phyloP scores from a whole-genome alignment of 2,329 filamentous ascomycete species.

The Coniochaeta sp. region DNA sequence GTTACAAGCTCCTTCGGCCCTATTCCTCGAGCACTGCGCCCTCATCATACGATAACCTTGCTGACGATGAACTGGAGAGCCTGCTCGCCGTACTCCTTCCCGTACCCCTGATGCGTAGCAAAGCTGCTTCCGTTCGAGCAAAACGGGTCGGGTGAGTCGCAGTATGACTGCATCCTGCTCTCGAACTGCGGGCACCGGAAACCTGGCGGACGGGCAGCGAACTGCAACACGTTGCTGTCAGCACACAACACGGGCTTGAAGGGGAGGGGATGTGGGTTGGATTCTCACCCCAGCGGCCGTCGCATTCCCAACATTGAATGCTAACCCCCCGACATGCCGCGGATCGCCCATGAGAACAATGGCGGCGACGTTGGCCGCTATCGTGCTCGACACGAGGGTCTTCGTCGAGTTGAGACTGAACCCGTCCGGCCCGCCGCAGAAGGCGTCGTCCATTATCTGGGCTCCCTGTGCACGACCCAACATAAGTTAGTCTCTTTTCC shows the following conservation, averaged over 20 bases:
- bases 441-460: slow-evolving; percentile 53
- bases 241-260: slow-evolving; percentile 28
- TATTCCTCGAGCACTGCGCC: neutral
- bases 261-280: slow-evolving; percentile 8
- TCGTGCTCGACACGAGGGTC: slow-evolving; percentile 31
- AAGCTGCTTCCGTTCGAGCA: slow-evolving; percentile 50
- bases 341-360: slow-evolving; percentile 56
- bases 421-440: slow-evolving; percentile 48
- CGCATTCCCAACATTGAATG: slow-evolving; percentile 53
- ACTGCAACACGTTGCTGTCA: slow-evolving; percentile 28
- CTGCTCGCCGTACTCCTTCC: slow-evolving; percentile 44
- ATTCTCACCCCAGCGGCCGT: slow-evolving; percentile 43
- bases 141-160: slow-evolving; percentile 52
- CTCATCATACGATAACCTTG: slow-evolving; percentile 26
- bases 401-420: slow-evolving; percentile 36
- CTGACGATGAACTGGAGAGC: slow-evolving; percentile 50
- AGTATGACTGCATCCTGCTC: slow-evolving; percentile 49
- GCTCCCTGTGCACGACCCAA: slow-evolving; percentile 35
- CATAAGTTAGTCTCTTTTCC: neutral
- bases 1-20: neutral
- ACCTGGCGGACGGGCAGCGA: slow-evolving; percentile 46
- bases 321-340: slow-evolving; percentile 39
- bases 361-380: slow-evolving; percentile 44
- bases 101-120: slow-evolving; percentile 50
- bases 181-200: slow-evolving; percentile 42